Evolutionary conservation across 2,329 filamentous ascomycete genomes (phyloP), one percentile per base, ranked within the genome.

Genomic region (Colletotrichum magnum): DNA sequence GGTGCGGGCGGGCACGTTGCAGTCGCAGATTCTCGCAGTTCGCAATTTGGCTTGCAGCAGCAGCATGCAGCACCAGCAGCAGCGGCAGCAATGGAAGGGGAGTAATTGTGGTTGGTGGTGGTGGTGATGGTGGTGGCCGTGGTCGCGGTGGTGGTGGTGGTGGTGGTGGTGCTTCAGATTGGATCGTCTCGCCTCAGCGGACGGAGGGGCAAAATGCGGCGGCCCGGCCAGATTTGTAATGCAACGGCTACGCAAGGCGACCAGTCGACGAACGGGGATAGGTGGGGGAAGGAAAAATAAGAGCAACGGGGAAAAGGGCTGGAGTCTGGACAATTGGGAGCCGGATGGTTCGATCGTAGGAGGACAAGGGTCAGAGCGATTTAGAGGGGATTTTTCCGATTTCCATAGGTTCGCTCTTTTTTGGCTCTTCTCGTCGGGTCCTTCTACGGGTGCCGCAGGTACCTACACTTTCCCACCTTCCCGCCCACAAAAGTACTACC

Each of bases 171-270:
- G 58, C 58, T 60, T 60, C 45, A 60, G 58, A 60, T 60, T 36
- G 32, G 32, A 36, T 36, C 47, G 58, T 50, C 58, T 51, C 45
- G 58, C 58, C 50, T 63, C 51, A 51, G 51, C 45, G 43, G 51
- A 18, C 58, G 59, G 51, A 68, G 58, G 64, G 64, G 64, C 64
- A 52, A 67, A 68, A 64, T 68, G 53, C 60, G 60, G 65, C 65
- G 60, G 48, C 60, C 47, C 39, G 65, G 60, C 21, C 18, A 63
- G 65, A 68, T 68, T 65, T 68, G 66, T 68, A 68, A 68, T 41
- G 61, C 32, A 61, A 52, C 28, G 48, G 36, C 61, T 39, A 54
- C 60, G 28, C 61, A 62, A 47, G 61, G 43, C 60, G 61, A 13
- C 51, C 41, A 45, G 51, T 52, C 21, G 41, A 16, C 18, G 26